Base-by-base conservation (phyloP, 2,329 filamentous ascomycete species). In the Ramularia endophylla region DNA sequence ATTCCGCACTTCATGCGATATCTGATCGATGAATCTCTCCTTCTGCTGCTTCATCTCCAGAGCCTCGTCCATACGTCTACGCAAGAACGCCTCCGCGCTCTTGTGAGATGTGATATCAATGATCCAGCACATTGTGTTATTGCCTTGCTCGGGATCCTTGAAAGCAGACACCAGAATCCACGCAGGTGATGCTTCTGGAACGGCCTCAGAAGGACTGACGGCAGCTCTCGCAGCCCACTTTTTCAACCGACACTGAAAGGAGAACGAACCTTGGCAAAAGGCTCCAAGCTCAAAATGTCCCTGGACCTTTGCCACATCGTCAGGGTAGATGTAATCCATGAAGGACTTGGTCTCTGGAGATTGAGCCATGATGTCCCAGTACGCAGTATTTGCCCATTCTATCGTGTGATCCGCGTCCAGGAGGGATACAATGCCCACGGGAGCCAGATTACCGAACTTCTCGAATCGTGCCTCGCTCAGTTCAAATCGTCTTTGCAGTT, bases 81-180 rank as follows among this genome's bases (percentile, higher is more conserved):
- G 58, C 33, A 70, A 62, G 1, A 69, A 41, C 0, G 61, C 62
- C 18, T 70, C 61, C 0, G 65, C 66, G 60, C 65, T 69, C 30
- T 69, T 70, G 4, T 68, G 56, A n/a, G 66, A 62, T 0, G 65
- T 69, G 13, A 71, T 69, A 17, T 71, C 67, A 1, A 65, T 67
- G 31, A 70, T 44, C 49, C 49, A 52, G 20, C 36, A 42, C 46
- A 49, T 50, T 2, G 41, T 52, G 36, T 47, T 32, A 20, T 45
- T 39, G 16, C 43, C 44, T n/a, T 35, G 22, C n/a, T 51, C 48
- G 13, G 12, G 27, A 20, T 47, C 49, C 15, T 37, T 22, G 15
- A 47, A 47, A 7, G 44, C 49, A 12, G 41, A 46, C 2, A 52
- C 49, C 25, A 52, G 27, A 12, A 50, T 38, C 49, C 49, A 52